Percentiles rank a stretch among this genome's conserved stretches.
Conservation (phyloP, 2,329 filamentous ascomycete species). For the Didymella lethalis region DNA sequence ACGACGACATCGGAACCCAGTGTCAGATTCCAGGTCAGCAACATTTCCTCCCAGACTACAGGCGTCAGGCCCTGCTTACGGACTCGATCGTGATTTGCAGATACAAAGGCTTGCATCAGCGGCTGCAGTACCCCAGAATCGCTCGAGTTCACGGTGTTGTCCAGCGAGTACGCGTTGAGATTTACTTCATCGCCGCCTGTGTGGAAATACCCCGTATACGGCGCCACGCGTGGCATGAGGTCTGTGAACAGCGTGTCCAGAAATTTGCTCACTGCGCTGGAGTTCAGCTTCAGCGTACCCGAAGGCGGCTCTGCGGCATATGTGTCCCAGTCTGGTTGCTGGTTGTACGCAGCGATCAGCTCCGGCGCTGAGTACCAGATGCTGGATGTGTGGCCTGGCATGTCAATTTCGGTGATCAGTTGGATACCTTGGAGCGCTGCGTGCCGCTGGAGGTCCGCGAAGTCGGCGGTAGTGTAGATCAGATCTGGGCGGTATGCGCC, state of each 20-base stretch:
- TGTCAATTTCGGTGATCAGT: conserved; percentile 79
- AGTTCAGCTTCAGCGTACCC: conserved; percentile 78
- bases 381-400: conserved; percentile 78
- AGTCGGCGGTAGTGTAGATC: conserved; percentile 71
- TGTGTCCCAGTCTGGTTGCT: conserved; percentile 61
- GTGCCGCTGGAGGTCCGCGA: conserved; percentile 73
- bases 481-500: conserved; percentile 75
- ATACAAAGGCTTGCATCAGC: conserved; percentile 79
- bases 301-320: conserved; percentile 64
- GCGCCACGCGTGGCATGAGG: conserved; percentile 66
- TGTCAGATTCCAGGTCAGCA: conserved; percentile 78
- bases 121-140: conserved; percentile 71
- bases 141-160: conserved; percentile 73
- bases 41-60: conserved; percentile 89
- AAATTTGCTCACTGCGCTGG: conserved; percentile 72
- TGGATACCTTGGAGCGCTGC: conserved; percentile 73
- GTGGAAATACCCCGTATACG: conserved; percentile 80
- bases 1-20: conserved; percentile 75
- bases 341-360: conserved; percentile 70
- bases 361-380: conserved; percentile 74
- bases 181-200: conserved; percentile 90
- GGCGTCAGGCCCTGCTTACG: conserved; percentile 71
- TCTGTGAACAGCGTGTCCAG: conserved; percentile 77
- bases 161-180: conserved; percentile 74
- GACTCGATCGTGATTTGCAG: conserved; percentile 72